These are phyloP conservation scores for Apium graveolens DNA, from an alignment of 129 eudicot species.

Conservation along the genomic window DNA sequence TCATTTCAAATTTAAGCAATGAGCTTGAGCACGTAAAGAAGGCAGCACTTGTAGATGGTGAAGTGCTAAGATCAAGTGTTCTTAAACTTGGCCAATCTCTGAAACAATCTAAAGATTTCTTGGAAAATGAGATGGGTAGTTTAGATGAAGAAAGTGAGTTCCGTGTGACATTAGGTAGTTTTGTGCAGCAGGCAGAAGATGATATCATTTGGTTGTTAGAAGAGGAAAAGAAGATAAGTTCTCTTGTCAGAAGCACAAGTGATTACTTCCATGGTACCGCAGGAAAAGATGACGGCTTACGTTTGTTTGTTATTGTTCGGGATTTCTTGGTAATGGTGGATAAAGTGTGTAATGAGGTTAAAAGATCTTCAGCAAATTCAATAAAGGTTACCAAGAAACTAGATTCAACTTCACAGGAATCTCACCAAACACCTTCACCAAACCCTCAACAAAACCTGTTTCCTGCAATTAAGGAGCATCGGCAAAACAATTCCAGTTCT, in stretches of 20 bases:
- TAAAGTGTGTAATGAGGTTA: constrained; percentile 37
- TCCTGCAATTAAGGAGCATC: constrained; percentile 11
- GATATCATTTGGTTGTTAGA: constrained; percentile 35
- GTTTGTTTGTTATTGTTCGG: constrained; percentile 41
- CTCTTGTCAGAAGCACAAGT: constrained; percentile 40
- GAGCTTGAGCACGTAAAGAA: constrained; percentile 43
- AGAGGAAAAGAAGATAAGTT: constrained; percentile 41
- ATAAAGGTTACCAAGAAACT: constrained; percentile 1
- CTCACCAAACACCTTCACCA: constrained; percentile 2
- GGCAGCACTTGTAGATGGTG: constrained; percentile 47
- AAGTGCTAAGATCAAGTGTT: constrained; percentile 29
- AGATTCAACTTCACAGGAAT: background rate
- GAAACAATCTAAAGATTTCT: constrained; percentile 30
- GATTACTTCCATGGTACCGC: constrained; percentile 54
- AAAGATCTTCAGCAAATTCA: constrained; percentile 30
- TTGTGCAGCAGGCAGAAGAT: constrained; percentile 40
- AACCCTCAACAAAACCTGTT: constrained; percentile 1
- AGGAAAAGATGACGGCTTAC: constrained; percentile 52
- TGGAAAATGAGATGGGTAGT: constrained; percentile 35
- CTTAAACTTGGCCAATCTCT: constrained; percentile 29
- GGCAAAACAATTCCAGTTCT: constrained; percentile 4
- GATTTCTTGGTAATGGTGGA: constrained; percentile 49
- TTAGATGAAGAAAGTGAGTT: constrained; percentile 31
- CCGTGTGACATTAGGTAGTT: constrained; percentile 25
- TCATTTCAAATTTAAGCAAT: constrained; percentile 26